These are phyloP conservation scores for Heterobasidion annosum DNA, from an alignment of 1,284 basidiomycete species.

Conservation along the genomic window DNA sequence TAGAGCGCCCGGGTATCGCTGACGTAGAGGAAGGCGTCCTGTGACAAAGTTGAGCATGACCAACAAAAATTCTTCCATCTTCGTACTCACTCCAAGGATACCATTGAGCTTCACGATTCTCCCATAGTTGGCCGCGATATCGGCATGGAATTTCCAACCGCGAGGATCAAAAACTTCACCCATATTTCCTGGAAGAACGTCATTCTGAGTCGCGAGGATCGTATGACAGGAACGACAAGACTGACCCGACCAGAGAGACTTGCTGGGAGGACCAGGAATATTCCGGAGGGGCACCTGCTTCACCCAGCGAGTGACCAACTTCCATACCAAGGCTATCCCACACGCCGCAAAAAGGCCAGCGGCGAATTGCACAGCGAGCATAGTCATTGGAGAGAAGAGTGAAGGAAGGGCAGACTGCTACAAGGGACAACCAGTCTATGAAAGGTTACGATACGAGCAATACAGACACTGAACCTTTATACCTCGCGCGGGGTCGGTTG, in stretches of 20 bases:
- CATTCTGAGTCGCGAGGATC: too few relatives aligned
- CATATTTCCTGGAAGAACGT: background rate
- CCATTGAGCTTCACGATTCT: background rate
- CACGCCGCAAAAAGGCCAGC: background rate
- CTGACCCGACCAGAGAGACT: background rate
- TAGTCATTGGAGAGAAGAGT: background rate
- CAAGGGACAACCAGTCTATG: background rate
- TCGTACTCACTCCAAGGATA: background rate
- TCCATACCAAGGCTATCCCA: background rate
- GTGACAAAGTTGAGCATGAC: background rate
- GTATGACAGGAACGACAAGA: too few relatives aligned
- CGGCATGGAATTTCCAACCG: background rate
- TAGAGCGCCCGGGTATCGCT: background rate
- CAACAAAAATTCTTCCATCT: background rate
- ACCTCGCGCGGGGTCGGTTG: too few relatives aligned
- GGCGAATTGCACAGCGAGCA: background rate
- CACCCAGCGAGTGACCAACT: background rate
- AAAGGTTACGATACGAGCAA: too few relatives aligned
- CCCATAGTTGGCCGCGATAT: background rate
- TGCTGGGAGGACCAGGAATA: background rate
- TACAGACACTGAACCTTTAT: too few relatives aligned
- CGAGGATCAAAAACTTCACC: background rate
- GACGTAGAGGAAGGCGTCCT: background rate
- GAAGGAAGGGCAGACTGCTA: background rate
- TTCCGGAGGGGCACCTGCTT: background rate